These are phyloP conservation scores for Saccharomyces hybrid DNA, from an alignment of 1,139 yeast genomes.

Conservation along the genomic window DNA sequence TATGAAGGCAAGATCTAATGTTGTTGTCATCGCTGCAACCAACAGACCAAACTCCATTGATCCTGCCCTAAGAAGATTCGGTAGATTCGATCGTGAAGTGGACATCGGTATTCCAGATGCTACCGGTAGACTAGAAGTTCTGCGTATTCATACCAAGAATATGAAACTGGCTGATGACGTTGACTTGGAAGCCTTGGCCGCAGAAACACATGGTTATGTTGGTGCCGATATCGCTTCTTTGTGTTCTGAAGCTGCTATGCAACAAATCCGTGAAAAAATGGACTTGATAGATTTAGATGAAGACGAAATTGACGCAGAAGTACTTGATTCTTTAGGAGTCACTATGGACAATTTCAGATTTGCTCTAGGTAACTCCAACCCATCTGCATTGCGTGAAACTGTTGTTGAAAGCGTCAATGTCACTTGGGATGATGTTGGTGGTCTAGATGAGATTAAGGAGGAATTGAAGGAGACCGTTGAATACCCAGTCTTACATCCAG, in stretches of 20 bases:
- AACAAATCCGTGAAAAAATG: slow-evolving; percentile 98
- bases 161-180: slow-evolving; percentile 96
- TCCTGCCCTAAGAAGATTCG: slow-evolving; percentile 96
- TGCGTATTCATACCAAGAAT: slow-evolving; percentile 90
- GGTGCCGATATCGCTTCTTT: slow-evolving; percentile 93
- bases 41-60: slow-evolving; percentile 98
- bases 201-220: slow-evolving; percentile 95
- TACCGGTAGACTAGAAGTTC: slow-evolving; percentile 93
- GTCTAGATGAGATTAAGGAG: slow-evolving; percentile 87
- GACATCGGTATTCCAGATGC: slow-evolving; percentile 99
- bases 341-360: slow-evolving; percentile 98
- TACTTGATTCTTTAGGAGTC: slow-evolving; percentile 91
- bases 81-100: slow-evolving; percentile 98
- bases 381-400: slow-evolving; percentile 98
- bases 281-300: slow-evolving; percentile 95
- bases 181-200: slow-evolving; percentile 84
- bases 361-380: slow-evolving; percentile 96
- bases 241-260: slow-evolving; percentile 98
- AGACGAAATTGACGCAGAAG: slow-evolving; percentile 94
- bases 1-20: slow-evolving; percentile 97
- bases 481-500: slow-evolving; percentile 98
- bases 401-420: slow-evolving; percentile 98
- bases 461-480: slow-evolving; percentile 98
- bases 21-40: slow-evolving; percentile 92
- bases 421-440: slow-evolving; percentile 83